phyloP scores from a whole-genome alignment of 1,284 basidiomycete species.

The Schizopora paradoxa region DNA sequence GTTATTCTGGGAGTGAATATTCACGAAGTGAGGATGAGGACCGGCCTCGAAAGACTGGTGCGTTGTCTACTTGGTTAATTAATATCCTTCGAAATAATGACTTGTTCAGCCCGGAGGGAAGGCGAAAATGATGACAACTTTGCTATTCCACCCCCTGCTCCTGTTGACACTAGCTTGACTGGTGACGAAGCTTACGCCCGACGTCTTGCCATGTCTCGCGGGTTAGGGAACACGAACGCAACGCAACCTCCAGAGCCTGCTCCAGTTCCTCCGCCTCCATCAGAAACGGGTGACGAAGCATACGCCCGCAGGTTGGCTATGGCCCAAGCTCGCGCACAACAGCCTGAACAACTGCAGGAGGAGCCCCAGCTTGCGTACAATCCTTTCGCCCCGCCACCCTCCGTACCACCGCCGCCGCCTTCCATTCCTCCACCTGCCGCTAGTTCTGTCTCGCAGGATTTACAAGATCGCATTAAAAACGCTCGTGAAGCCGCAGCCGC shows the following conservation, averaged over 20 bases:
- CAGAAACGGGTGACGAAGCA: conserved; percentile 64
- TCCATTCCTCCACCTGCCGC: conserved; percentile 32
- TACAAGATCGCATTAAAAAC: conserved; percentile 48
- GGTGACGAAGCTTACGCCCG: conserved; percentile 64
- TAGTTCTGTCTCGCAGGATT: conserved; percentile 25
- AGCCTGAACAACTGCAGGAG: conserved; percentile 23
- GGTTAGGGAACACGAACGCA: conserved; percentile 22
- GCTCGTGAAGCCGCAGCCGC: conserved; percentile 74
- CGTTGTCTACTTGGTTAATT: conserved; percentile 19
- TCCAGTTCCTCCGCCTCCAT: conserved; percentile 22
- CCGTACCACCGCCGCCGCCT: conserved; percentile 48
- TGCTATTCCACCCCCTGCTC: conserved; percentile 18
- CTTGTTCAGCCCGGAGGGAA: conserved; percentile 21
- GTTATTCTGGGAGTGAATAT: conserved; percentile 59
- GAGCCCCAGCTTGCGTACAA: conserved; percentile 51
- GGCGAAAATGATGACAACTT: conserved; percentile 9
- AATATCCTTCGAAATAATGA: conserved; percentile 11
- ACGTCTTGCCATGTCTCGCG: conserved; percentile 47
- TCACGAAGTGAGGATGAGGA: conserved; percentile 55
- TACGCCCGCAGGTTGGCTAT: conserved; percentile 59
- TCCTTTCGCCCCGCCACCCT: conserved; percentile 54
- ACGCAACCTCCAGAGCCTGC: conserved; percentile 21
- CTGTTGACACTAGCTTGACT: conserved; percentile 36
- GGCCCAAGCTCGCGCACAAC: conserved; percentile 34
- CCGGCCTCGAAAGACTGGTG: conserved; percentile 67